Conservation (phyloP, 2,329 filamentous ascomycete species). For the Pyrenophora graminea region DNA sequence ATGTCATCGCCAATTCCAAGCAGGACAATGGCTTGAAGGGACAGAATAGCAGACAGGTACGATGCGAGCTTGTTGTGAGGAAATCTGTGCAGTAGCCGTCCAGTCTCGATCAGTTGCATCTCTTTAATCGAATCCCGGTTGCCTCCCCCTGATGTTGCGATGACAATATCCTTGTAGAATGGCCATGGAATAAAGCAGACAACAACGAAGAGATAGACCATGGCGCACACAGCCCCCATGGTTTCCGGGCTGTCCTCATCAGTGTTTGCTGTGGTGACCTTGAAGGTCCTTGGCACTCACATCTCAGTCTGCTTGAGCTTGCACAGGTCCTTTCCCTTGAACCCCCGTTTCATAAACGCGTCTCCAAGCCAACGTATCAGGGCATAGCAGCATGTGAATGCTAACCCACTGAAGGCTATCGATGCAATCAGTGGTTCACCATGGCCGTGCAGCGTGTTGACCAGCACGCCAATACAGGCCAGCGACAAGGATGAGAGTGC, state of each 20-base stretch:
- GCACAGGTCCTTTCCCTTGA: conserved; percentile 87
- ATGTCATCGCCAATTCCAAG: conserved; percentile 94
- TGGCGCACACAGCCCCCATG: conserved; percentile 91
- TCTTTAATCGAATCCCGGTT: conserved; percentile 85
- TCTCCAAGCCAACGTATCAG: conserved; percentile 93
- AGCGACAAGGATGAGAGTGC: conserved; percentile 66
- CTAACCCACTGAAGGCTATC: conserved; percentile 81
- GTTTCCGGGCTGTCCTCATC: conserved; percentile 71
- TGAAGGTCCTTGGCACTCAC: conserved; percentile 50
- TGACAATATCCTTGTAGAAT: conserved; percentile 97
- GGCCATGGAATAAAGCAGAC: conserved; percentile 95
- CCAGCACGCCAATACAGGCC: conserved; percentile 72
- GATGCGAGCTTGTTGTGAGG: conserved; percentile 96
- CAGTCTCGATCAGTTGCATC: conserved; percentile 73
- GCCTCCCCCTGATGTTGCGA: conserved; percentile 88
- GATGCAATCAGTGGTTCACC: conserved; percentile 89
- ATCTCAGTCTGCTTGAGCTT: conserved; percentile 77
- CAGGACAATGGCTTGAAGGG: conserved; percentile 85
- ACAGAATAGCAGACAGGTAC: conserved; percentile 91
- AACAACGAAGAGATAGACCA: conserved; percentile 86
- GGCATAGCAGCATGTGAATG: conserved; percentile 79
- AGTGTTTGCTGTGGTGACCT: conserved; percentile 11
- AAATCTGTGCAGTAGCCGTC: conserved; percentile 86
- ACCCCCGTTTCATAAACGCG: conserved; percentile 82
- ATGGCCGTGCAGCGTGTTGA: conserved; percentile 79